Evolutionary conservation across 2,329 filamentous ascomycete genomes (phyloP).

Genomic region (Fusarium pseudoanthophilum): DNA sequence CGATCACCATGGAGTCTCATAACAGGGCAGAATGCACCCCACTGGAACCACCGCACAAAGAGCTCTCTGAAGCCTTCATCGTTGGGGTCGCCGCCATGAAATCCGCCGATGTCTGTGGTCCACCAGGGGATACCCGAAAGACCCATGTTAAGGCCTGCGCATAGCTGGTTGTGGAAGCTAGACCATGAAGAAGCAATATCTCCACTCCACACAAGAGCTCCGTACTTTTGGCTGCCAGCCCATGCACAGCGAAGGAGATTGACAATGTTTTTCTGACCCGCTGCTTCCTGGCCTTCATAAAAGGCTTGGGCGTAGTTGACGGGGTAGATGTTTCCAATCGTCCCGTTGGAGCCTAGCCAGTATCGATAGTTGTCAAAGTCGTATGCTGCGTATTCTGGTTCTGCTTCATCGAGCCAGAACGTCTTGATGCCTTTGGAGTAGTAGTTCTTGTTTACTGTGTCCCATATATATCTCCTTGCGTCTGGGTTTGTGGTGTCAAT

Average conservation of each 20-base stretch:
- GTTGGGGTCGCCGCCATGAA: conserved; percentile 70
- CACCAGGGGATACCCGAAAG: conserved; percentile 73
- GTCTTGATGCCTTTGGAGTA: conserved; percentile 69
- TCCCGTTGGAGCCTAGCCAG: conserved; percentile 49
- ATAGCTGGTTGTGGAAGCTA: conserved; percentile 68
- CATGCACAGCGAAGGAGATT: conserved; percentile 64
- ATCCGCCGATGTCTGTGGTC: conserved; percentile 78
- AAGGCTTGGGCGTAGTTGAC: conserved; percentile 67
- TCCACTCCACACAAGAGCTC: conserved; percentile 73
- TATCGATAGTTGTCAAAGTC: conserved; percentile 72
- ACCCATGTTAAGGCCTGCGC: conserved; percentile 74
- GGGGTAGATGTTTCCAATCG: conserved; percentile 69
- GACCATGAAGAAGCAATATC: conserved; percentile 74
- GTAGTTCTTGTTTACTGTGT: conserved; percentile 68
- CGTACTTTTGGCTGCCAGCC: conserved; percentile 69
- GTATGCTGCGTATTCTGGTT: conserved; percentile 72
- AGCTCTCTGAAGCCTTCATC: conserved; percentile 69
- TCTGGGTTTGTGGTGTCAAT: conserved; percentile 72
- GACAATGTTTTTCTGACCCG: conserved; percentile 66
- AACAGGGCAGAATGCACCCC: conserved; percentile 74
- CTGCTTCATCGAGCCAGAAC: conserved; percentile 77
- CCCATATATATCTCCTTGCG: conserved; percentile 69
- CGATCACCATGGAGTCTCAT: conserved; percentile 75
- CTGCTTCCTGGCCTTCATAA: conserved; percentile 65
- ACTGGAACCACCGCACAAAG: conserved; percentile 76